Evolutionary conservation across 371 early-diverging fungal species (phyloP).

Genomic region (Rhizopus microsporus): DNA sequence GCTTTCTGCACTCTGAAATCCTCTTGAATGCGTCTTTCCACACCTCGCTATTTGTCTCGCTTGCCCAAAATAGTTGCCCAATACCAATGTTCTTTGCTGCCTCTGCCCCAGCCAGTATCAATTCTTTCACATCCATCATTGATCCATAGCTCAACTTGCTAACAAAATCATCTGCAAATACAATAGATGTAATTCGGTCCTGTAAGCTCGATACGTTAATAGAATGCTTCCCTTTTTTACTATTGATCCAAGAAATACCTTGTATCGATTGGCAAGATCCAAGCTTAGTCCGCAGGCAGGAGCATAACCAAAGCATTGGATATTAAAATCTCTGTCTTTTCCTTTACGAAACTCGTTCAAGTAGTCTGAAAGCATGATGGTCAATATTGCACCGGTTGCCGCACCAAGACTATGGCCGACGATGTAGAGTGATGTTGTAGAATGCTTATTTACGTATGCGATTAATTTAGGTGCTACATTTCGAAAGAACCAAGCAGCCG

Average conservation of each 20-base stretch:
- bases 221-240: neutral
- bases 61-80: constrained; percentile 28
- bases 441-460: constrained; percentile 62
- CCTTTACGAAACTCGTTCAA: constrained; percentile 51
- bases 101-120: constrained; percentile 42
- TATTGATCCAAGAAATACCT: constrained; percentile 22
- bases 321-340: constrained; percentile 30
- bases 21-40: constrained; percentile 39
- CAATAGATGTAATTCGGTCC: constrained; percentile 42
- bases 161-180: constrained; percentile 47
- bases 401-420: constrained; percentile 83
- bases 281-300: constrained; percentile 42
- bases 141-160: constrained; percentile 48
- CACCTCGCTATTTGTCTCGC: constrained; percentile 20
- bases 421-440: constrained; percentile 58
- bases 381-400: constrained; percentile 71
- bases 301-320: constrained; percentile 39
- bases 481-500: constrained; percentile 74
- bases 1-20: constrained; percentile 29
- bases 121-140: constrained; percentile 48
- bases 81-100: constrained; percentile 35
- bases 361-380: constrained; percentile 71
- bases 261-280: constrained; percentile 39
- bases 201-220: neutral
- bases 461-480: constrained; percentile 68